Evolutionary conservation across 495 filamentous ascomycete genomes (phyloP).

Genomic region (Cercophora scortea): DNA sequence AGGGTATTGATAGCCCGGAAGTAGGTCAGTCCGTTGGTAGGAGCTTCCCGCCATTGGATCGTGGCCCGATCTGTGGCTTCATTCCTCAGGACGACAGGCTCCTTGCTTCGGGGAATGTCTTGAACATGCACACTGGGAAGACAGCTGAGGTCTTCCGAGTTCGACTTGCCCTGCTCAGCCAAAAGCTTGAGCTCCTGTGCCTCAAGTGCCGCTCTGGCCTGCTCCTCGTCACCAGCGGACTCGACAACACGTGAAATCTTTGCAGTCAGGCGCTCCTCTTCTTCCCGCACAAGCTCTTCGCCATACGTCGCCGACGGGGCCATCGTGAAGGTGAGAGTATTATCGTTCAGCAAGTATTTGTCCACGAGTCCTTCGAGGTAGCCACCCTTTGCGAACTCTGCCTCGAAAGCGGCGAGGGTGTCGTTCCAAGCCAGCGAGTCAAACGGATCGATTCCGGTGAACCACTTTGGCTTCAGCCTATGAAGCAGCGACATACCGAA

Average conservation of each 20-base stretch:
- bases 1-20: conserved; percentile 82
- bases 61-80: conserved; percentile 57
- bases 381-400: conserved; percentile 55
- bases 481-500: conserved; percentile 91
- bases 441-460: conserved; percentile 89
- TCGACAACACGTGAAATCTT: conserved; percentile 65
- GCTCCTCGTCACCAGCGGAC: conserved; percentile 58
- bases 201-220: conserved; percentile 61
- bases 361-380: conserved; percentile 83
- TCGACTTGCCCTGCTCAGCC: conserved; percentile 72
- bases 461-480: conserved; percentile 81
- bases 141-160: conserved; percentile 74
- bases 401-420: conserved; percentile 72
- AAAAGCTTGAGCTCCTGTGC: conserved; percentile 74
- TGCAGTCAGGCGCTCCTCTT: conserved; percentile 55
- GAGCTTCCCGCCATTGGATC: conserved; percentile 84
- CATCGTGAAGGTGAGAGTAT: conserved; percentile 90
- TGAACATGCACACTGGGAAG: conserved; percentile 78
- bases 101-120: conserved; percentile 77
- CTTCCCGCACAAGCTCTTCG: conserved; percentile 67
- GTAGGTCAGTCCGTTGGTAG: conserved; percentile 93
- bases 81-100: conserved; percentile 59
- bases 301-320: conserved; percentile 68
- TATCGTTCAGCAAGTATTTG: conserved; percentile 83
- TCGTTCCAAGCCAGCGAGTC: conserved; percentile 85